Percentiles rank a stretch among this genome's conserved stretches.
Evolutionary conservation across 2,329 filamentous ascomycete genomes (phyloP).

Genomic region (Orbilia blumenaviensis): DNA sequence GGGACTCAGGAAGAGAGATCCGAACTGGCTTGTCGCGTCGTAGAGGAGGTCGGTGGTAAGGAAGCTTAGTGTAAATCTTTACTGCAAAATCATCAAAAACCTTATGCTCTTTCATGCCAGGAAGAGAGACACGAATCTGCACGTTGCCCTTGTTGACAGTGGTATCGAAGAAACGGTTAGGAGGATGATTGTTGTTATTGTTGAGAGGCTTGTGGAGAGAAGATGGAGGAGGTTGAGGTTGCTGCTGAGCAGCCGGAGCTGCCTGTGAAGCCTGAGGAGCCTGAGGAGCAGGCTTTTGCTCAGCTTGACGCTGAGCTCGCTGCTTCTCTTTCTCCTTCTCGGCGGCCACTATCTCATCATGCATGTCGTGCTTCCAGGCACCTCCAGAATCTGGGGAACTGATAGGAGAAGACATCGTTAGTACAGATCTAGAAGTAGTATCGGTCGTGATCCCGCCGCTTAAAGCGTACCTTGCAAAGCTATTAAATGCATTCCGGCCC

Average conservation of each 20-base stretch:
- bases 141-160: conserved; percentile 78
- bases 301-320: conserved; percentile 46
- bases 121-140: conserved; percentile 81
- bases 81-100: conserved; percentile 79
- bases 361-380: conserved; percentile 95
- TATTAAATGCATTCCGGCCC: conserved; percentile 68
- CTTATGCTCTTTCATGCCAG: conserved; percentile 76
- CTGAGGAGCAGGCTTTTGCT: conserved; percentile 40
- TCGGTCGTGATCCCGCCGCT: conserved; percentile 12
- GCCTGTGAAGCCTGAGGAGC: conserved; percentile 35
- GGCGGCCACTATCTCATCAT: conserved; percentile 67
- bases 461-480: conserved; percentile 59
- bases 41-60: conserved; percentile 91
- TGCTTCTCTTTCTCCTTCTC: conserved; percentile 51
- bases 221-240: conserved; percentile 56
- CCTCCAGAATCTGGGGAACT: conserved; percentile 70
- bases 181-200: conserved; percentile 43
- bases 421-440: conserved; percentile 21
- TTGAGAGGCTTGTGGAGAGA: conserved; percentile 52
- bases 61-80: conserved; percentile 91
- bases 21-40: conserved; percentile 96
- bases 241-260: conserved; percentile 55
- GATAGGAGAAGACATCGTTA: conserved; percentile 17
- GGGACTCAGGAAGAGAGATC: conserved; percentile 82
- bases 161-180: conserved; percentile 56